Evolutionary conservation across 768 basidiomycete genomes (phyloP).

Genomic region (Russula compacta): DNA sequence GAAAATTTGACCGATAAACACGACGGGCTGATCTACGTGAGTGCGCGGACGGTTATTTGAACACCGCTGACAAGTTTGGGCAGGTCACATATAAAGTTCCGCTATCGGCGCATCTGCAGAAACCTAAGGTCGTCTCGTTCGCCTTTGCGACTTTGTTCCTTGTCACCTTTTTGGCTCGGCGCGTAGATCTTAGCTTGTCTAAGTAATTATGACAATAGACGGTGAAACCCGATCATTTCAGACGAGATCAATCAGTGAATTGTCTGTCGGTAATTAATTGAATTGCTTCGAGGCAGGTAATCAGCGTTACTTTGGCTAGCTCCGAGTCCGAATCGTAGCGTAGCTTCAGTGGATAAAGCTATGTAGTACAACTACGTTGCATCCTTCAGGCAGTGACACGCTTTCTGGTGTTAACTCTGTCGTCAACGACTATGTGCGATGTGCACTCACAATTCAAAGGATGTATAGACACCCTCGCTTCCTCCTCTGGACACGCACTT

Average conservation of each 20-base stretch:
- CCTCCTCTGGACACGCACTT: background rate
- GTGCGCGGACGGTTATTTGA: slow-evolving; percentile 26
- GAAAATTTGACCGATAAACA: slow-evolving; percentile 71
- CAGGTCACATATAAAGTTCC: slow-evolving; percentile 88
- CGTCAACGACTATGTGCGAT: background rate
- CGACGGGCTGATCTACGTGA: slow-evolving; percentile 69
- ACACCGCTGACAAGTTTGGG: background rate
- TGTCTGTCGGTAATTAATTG: slow-evolving; percentile 20
- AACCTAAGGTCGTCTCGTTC: slow-evolving; percentile 68
- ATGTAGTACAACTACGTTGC: slow-evolving; percentile 36
- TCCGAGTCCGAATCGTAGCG: background rate
- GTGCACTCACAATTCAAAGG: background rate
- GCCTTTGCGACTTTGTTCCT: slow-evolving; percentile 64
- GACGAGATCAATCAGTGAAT: background rate
- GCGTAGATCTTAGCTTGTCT: slow-evolving; percentile 43
- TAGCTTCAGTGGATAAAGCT: slow-evolving; percentile 26
- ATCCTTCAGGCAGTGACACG: slow-evolving; percentile 32
- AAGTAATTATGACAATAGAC: background rate
- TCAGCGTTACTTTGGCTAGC: slow-evolving; percentile 19
- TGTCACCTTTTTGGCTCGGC: slow-evolving; percentile 35
- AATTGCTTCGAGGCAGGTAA: background rate
- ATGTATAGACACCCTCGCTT: background rate
- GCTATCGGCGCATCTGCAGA: slow-evolving; percentile 71
- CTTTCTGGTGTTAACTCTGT: background rate
- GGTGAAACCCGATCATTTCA: slow-evolving; percentile 27